These are phyloP conservation scores for Cairneyella variabilis DNA, from an alignment of 495 filamentous ascomycete species.

Conservation along the genomic window DNA sequence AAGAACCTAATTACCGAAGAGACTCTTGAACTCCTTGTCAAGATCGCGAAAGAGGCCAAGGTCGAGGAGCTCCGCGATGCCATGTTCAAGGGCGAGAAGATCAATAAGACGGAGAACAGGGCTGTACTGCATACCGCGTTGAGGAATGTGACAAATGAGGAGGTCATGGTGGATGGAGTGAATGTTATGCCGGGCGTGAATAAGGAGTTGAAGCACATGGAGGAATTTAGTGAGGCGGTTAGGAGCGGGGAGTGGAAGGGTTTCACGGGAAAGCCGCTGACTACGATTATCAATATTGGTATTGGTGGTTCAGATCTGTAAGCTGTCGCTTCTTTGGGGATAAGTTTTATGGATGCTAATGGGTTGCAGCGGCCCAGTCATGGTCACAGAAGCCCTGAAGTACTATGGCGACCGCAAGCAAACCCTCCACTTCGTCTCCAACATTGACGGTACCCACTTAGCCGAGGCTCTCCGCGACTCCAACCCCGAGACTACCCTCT, in stretches of 20 bases:
- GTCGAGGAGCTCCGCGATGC: constrained; percentile 90
- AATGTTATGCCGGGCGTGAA: constrained; percentile 96
- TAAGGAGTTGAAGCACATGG: constrained; percentile 90
- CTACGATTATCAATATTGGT: constrained; percentile 94
- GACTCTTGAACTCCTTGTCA: constrained; percentile 77
- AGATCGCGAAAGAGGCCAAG: constrained; percentile 86
- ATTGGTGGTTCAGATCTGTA: constrained; percentile 98
- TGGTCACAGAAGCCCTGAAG: constrained; percentile 97
- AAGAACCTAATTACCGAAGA: constrained; percentile 98
- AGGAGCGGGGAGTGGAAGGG: constrained; percentile 97
- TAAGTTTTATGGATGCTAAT: constrained; percentile 7
- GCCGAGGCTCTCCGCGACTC: constrained; percentile 86
- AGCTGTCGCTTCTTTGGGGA: constrained; percentile 31
- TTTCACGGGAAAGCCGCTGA: constrained; percentile 95
- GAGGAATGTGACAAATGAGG: constrained; percentile 78
- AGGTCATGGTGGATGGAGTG: constrained; percentile 90
- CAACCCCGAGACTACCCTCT: constrained; percentile 94
- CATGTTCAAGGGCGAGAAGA: constrained; percentile 96
- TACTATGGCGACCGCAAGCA: constrained; percentile 80
- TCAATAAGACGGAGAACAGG: constrained; percentile 97
- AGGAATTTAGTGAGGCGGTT: constrained; percentile 92
- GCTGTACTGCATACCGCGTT: constrained; percentile 95
- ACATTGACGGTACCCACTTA: constrained; percentile 98
- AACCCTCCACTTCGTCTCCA: constrained; percentile 96
- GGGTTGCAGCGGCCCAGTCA: constrained; percentile 76